These are phyloP conservation scores for Crithidia brevicula DNA, from an alignment of 208 protist species.

Conservation along the genomic window DNA sequence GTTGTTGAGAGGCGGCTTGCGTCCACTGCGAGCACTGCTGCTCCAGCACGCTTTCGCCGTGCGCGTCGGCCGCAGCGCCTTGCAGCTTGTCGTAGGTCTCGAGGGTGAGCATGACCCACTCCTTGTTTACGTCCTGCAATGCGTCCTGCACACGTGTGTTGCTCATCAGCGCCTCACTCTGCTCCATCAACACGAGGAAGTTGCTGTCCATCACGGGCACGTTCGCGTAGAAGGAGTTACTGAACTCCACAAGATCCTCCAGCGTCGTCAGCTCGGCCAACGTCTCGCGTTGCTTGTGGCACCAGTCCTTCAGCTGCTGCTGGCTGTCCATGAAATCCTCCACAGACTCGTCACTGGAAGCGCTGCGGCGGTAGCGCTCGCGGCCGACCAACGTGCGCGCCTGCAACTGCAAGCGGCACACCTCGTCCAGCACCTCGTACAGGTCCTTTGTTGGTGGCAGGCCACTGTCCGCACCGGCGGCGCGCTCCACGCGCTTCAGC, in stretches of 20 bases:
- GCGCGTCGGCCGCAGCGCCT: slow-evolving; percentile 36
- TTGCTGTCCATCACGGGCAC: slow-evolving; percentile 88
- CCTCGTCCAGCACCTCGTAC: slow-evolving; percentile 58
- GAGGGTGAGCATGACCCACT: slow-evolving; percentile 70
- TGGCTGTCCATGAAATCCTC: slow-evolving; percentile 73
- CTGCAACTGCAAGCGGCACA: slow-evolving; percentile 78
- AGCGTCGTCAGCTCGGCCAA: slow-evolving; percentile 52
- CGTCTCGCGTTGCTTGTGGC: slow-evolving; percentile 76
- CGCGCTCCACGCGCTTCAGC: slow-evolving; percentile 51
- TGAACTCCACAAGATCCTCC: slow-evolving; percentile 71
- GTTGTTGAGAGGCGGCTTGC: slow-evolving; percentile 21
- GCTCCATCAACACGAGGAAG: slow-evolving; percentile 84
- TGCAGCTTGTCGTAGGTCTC: slow-evolving; percentile 72
- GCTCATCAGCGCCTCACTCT: slow-evolving; percentile 54
- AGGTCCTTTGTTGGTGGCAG: slow-evolving; percentile 53
- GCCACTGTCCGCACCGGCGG: background rate
- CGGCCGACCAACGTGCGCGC: slow-evolving; percentile 67
- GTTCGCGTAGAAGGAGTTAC: slow-evolving; percentile 71
- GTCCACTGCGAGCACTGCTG: slow-evolving; percentile 46
- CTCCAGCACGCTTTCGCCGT: slow-evolving; percentile 51
- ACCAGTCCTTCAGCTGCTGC: slow-evolving; percentile 76
- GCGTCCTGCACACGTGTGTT: slow-evolving; percentile 68
- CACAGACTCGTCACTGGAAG: slow-evolving; percentile 51
- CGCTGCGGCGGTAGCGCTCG: slow-evolving; percentile 60
- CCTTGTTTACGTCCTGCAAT: slow-evolving; percentile 72